phyloP scores from a whole-genome alignment of 2,329 filamentous ascomycete species.

The Colletotrichum camelliae region DNA sequence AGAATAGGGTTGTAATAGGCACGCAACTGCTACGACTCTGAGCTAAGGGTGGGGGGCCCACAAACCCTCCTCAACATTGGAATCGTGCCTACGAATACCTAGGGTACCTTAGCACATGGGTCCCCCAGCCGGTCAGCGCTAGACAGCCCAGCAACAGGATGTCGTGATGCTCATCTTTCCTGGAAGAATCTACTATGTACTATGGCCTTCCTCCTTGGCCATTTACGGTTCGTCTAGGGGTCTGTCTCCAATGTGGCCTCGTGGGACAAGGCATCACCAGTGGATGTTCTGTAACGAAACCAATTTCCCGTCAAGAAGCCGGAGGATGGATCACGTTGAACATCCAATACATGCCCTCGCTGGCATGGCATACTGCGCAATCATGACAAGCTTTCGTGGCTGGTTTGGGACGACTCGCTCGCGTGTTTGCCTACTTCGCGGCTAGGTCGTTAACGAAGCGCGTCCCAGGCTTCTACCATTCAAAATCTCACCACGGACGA shows the following conservation, averaged over 20 bases:
- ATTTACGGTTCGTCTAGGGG: background rate
- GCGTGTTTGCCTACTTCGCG: background rate
- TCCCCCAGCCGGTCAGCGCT: conserved; percentile 1
- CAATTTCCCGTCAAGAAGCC: background rate
- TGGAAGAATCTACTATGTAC: background rate
- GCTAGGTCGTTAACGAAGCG: background rate
- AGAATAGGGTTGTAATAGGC: background rate
- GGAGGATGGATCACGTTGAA: background rate
- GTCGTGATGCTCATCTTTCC: background rate
- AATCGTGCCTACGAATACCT: background rate
- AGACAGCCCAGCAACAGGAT: background rate
- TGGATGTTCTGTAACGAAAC: background rate
- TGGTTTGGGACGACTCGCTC: background rate
- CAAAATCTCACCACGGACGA: background rate
- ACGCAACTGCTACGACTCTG: background rate
- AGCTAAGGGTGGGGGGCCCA: background rate
- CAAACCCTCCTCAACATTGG: background rate
- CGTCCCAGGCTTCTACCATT: background rate
- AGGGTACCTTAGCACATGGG: background rate
- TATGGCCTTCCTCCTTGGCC: background rate
- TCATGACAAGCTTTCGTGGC: conserved; percentile 15
- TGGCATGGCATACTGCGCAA: background rate
- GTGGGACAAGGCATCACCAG: background rate
- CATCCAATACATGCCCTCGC: background rate
- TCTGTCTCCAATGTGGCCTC: background rate